Evolutionary conservation across 345 rosid genomes (phyloP), one percentile per base, ranked within the genome.

Genomic region (Barbarea vulgaris): DNA sequence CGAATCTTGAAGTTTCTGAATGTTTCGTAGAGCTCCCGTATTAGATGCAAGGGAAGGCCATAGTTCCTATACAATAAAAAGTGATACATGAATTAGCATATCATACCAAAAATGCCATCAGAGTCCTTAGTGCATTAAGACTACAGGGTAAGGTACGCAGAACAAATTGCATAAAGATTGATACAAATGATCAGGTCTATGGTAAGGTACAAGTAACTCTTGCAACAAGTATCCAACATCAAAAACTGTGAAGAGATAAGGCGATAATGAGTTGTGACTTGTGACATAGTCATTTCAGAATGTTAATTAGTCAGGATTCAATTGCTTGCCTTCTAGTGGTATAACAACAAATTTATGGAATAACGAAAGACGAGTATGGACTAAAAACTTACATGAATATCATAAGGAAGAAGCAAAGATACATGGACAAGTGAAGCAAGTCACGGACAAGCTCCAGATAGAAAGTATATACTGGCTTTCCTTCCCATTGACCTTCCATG

Each of bases 401-500:
- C 79, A 86, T 96, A 44, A 94, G 87, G 82, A 94, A 94, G 91
- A 94, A 94, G 91, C 98, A 91, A 39, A 94, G 76, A 74, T 94
- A 94, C 95, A 90, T 85, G 18, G 93, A 91, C 81, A 94, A 81
- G 85, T 94, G 98, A 73, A 94, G 96, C 89, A 94, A 82, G 84
- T 94, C 98, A 9, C 90, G 91, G 14, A 94, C 78, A 69, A 94
- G 96, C 80, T 94, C 98, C 88, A 94, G 76, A 82, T 91, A 94
- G 79, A 94, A 94, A 68, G 97, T 94, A 69, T 88, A 94, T 39
- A 94, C 89, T 70, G 97, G 90, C 80, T 87, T 94, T 68, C 64
- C 83, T 80, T 94, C 98, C 98, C 98, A 94, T 78, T 94, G 98
- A 60, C 98, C 98, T 79, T 94, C 98, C 93, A 83, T 89, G 22